These are phyloP conservation scores for Nemania bipapillata DNA, from an alignment of 2,329 filamentous ascomycete genomes.

Conservation along the genomic window DNA sequence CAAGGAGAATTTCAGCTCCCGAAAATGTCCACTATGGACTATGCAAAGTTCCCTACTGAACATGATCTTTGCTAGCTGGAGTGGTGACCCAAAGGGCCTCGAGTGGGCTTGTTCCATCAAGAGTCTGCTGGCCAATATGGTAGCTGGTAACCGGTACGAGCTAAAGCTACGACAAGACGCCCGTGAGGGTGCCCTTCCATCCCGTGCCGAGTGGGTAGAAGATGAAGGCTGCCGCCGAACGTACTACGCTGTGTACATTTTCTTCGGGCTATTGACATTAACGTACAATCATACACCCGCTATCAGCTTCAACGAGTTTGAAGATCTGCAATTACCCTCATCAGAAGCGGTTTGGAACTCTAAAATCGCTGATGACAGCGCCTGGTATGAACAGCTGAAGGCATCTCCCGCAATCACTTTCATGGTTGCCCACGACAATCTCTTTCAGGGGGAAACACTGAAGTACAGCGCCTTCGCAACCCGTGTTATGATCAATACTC, in stretches of 20 bases:
- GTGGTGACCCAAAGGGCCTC: constrained; percentile 93
- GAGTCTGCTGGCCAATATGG: constrained; percentile 97
- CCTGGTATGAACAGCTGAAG: constrained; percentile 84
- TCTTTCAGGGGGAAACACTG: constrained; percentile 91
- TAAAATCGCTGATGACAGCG: constrained; percentile 77
- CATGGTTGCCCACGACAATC: constrained; percentile 90
- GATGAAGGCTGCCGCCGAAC: constrained; percentile 96
- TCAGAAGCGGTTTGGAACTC: constrained; percentile 96
- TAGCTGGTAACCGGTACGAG: constrained; percentile 95
- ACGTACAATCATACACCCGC: constrained; percentile 98
- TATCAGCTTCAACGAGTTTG: constrained; percentile 98
- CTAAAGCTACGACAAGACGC: constrained; percentile 91
- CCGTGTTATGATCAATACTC: constrained; percentile 97
- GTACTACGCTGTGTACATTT: constrained; percentile 98
- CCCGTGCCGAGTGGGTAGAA: constrained; percentile 90
- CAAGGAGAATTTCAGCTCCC: constrained; percentile 98
- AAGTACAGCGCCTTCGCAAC: constrained; percentile 97
- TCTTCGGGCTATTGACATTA: constrained; percentile 93
- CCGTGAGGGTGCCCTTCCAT: constrained; percentile 78
- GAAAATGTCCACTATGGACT: constrained; percentile 96
- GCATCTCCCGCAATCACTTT: constrained; percentile 82
- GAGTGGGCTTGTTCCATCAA: constrained; percentile 99
- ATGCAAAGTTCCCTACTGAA: constrained; percentile 98
- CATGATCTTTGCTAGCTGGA: constrained; percentile 99
- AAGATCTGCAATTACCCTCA: constrained; percentile 89